phyloP scores from a whole-genome alignment of 345 rosid species.

The Syzygium oleosum region DNA sequence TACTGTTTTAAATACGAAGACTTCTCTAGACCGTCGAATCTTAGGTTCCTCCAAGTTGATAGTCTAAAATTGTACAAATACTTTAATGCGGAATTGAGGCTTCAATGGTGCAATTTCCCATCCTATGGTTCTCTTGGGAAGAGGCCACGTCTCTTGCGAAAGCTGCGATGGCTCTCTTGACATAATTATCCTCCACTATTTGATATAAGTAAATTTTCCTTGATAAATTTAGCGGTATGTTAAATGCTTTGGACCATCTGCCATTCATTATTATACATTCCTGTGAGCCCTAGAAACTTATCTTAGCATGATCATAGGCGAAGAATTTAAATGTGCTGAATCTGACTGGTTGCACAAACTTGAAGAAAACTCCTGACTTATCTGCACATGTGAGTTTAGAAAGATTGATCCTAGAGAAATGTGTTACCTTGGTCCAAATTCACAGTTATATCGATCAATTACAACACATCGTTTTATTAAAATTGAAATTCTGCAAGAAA shows the following conservation, averaged over 20 bases:
- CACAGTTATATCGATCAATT: too few species aligned
- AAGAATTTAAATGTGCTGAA: not conserved
- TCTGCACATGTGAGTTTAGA: too few species aligned
- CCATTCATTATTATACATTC: not conserved
- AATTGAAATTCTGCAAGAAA: too few species aligned
- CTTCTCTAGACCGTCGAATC: not conserved
- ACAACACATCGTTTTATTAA: too few species aligned
- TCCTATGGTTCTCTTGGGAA: not conserved
- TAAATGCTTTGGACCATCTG: not conserved
- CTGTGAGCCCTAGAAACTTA: not conserved
- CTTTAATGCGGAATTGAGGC: not conserved
- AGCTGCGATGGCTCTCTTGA: not conserved
- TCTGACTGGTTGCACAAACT: too few species aligned
- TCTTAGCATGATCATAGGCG: not conserved
- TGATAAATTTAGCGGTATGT: not conserved
- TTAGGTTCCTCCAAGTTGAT: not conserved
- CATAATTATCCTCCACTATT: not conserved
- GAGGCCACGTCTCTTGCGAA: not conserved
- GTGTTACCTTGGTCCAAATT: too few species aligned
- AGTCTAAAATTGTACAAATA: not conserved
- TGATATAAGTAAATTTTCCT: not conserved
- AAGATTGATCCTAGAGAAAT: too few species aligned
- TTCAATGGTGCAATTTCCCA: not conserved
- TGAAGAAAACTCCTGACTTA: too few species aligned
- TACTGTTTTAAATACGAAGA: not conserved